A percentile compares a stretch with the other conserved stretches of the same genome.
Evolutionary conservation across 140 eudicot genomes (phyloP).

Genomic region (Ambrosia hybrid): DNA sequence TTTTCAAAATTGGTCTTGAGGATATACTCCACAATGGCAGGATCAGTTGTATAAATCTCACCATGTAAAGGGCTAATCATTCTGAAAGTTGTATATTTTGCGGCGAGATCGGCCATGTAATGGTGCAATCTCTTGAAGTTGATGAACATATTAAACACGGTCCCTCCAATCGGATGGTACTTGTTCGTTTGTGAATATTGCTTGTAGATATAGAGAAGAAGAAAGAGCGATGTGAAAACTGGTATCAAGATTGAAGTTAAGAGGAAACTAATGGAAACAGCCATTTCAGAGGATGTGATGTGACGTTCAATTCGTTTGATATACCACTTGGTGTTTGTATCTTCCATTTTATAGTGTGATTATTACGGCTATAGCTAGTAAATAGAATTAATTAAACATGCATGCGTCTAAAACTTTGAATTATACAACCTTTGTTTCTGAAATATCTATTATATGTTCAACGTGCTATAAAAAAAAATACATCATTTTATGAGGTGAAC

Average conservation of each 20-base stretch:
- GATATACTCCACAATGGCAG: slow-evolving; percentile 51
- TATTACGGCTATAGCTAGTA: too few relatives aligned
- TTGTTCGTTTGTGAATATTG: slow-evolving; percentile 13
- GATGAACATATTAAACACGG: slow-evolving; percentile 34
- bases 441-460: too few relatives aligned
- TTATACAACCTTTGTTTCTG: too few relatives aligned
- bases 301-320: not conserved
- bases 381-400: too few relatives aligned
- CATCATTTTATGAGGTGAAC: too few relatives aligned
- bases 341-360: not conserved
- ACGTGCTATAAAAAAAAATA: too few relatives aligned
- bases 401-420: too few relatives aligned
- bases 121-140: slow-evolving; percentile 52
- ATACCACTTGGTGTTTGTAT: too few relatives aligned
- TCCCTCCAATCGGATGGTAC: slow-evolving; percentile 58
- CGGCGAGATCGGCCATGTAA: slow-evolving; percentile 55
- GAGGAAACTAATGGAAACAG: slow-evolving; percentile 20
- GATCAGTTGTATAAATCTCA: slow-evolving; percentile 53
- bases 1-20: slow-evolving; percentile 48
- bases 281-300: not conserved
- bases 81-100: slow-evolving; percentile 50
- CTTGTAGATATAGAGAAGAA: not conserved
- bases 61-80: slow-evolving; percentile 33
- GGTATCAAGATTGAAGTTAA: slow-evolving; percentile 11
- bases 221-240: not conserved